phyloP scores from a whole-genome alignment of 257 asterid genomes.

The Penstemon eatonii region DNA sequence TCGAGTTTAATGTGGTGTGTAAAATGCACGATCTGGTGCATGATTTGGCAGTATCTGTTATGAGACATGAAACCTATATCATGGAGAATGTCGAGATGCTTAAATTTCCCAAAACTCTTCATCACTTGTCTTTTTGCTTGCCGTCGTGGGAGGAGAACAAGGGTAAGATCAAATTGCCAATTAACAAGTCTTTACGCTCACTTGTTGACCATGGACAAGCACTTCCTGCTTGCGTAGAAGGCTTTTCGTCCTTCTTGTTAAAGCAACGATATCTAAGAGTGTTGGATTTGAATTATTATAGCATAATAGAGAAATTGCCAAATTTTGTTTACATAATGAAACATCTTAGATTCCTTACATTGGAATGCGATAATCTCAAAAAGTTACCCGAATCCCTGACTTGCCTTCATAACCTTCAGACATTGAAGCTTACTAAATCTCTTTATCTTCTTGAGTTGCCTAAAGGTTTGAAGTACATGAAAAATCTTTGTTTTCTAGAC shows the following conservation, averaged over 20 bases:
- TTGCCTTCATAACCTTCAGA: conserved; percentile 28
- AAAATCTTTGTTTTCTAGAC: conserved; percentile 1
- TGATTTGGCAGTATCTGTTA: conserved; percentile 28
- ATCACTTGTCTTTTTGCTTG: too few relatives aligned
- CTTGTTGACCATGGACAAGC: not conserved
- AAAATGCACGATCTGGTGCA: conserved; percentile 35
- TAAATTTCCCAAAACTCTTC: too few relatives aligned
- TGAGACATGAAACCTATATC: conserved; percentile 20
- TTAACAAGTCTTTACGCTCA: conserved; percentile 7
- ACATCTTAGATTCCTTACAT: conserved; percentile 12
- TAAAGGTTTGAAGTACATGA: conserved; percentile 10
- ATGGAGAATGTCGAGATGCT: not conserved
- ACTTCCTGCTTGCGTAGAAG: not conserved
- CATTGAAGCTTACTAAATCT: conserved; percentile 22
- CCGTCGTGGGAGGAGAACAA: too few relatives aligned
- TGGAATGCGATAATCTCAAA: not conserved
- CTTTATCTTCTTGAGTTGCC: not conserved
- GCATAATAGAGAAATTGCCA: not conserved
- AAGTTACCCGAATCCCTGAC: conserved; percentile 26
- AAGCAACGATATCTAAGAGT: conserved; percentile 24
- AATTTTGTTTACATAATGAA: too few relatives aligned
- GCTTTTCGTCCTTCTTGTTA: conserved; percentile 5
- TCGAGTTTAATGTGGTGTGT: not conserved
- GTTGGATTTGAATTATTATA: accelerated
- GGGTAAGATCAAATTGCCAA: too few relatives aligned